Conservation (phyloP, 805 yeast genomes). For the Ogataea haglerorum region DNA sequence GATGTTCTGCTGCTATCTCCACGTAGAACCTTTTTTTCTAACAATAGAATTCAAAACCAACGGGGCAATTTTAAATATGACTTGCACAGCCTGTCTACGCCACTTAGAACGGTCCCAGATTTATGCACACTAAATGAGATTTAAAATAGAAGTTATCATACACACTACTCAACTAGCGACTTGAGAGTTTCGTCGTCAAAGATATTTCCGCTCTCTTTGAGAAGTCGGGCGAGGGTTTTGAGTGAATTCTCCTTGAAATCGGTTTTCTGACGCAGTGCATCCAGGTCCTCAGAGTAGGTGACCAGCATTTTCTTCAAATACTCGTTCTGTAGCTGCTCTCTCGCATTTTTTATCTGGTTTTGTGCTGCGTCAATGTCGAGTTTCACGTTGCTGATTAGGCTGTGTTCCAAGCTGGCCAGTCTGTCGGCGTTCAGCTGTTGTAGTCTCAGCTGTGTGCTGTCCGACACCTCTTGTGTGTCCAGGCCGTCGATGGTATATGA, state of each 20-base stretch:
- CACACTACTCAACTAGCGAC: conserved; percentile 9
- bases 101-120: background rate
- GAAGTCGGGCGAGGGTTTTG: conserved; percentile 51
- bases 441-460: conserved; percentile 1
- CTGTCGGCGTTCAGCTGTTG: background rate
- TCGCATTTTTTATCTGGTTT: conserved; percentile 29
- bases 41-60: background rate
- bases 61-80: background rate
- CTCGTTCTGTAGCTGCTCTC: conserved; percentile 43
- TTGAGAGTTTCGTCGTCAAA: conserved; percentile 52
- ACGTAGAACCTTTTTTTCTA: background rate
- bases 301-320: conserved; percentile 54
- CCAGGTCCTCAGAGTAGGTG: conserved; percentile 59
- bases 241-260: conserved; percentile 58
- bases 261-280: conserved; percentile 55
- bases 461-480: conserved; percentile 6
- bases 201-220: conserved; percentile 56
- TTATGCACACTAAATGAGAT: background rate
- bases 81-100: conserved; percentile 2
- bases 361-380: conserved; percentile 28
- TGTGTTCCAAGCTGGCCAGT: background rate
- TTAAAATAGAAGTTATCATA: background rate
- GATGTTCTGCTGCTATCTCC: conserved; percentile 2
- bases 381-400: conserved; percentile 1
- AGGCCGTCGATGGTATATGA: conserved; percentile 28